phyloP scores from a whole-genome alignment of 129 eudicot species.

The Centrapalus pauciflorus region DNA sequence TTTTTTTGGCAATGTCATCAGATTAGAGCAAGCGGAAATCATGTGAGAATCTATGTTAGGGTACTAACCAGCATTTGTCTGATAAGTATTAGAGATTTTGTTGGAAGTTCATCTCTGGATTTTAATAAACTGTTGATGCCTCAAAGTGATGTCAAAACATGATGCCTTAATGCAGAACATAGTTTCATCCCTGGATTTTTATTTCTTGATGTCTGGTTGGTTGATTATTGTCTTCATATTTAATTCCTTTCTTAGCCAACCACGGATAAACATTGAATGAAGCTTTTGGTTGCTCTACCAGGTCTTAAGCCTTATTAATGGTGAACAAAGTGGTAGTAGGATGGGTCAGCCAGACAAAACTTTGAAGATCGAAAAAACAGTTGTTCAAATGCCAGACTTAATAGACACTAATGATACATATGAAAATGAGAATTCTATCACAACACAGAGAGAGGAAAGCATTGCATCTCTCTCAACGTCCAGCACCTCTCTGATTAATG shows the following conservation, averaged over 20 bases:
- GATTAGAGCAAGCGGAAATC: neutral
- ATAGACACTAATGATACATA: conserved; percentile 70
- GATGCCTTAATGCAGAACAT: neutral
- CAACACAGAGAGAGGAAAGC: conserved; percentile 33
- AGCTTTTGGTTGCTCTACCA: conserved; percentile 22
- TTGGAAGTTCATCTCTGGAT: neutral
- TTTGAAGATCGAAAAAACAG: conserved; percentile 34
- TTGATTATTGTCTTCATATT: no score
- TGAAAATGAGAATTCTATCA: conserved; percentile 33
- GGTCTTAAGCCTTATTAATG: conserved; percentile 69
- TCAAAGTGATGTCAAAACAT: neutral
- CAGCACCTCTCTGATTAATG: conserved; percentile 49
- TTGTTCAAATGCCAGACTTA: conserved; percentile 71
- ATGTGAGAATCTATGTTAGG: neutral
- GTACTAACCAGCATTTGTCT: neutral
- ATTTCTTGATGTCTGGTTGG: no score
- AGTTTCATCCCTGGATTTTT: neutral
- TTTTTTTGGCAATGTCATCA: neutral
- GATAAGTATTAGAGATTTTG: neutral
- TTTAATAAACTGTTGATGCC: neutral
- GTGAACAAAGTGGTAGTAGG: conserved; percentile 43
- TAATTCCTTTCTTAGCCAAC: neutral
- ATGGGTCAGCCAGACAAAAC: conserved; percentile 35
- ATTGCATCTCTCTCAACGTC: conserved; percentile 27
- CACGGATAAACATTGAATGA: neutral